Evolutionary conservation across 2,329 filamentous ascomycete genomes (phyloP).

Genomic region (Stenocarpella maydis): DNA sequence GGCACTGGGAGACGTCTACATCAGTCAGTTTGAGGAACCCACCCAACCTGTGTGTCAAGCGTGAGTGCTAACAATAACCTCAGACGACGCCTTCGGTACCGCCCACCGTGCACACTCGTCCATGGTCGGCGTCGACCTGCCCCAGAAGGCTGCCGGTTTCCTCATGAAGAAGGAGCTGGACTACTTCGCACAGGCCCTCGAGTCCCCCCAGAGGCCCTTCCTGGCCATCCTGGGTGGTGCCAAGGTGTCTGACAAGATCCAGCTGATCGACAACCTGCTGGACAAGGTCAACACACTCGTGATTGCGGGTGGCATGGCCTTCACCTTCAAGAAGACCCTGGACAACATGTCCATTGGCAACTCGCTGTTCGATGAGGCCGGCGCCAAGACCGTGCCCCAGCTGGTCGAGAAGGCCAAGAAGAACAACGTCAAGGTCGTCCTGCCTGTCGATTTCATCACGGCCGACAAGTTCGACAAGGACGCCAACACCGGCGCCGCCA

Average conservation of each 20-base stretch:
- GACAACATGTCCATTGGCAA: conserved; percentile 88
- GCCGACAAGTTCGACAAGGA: conserved; percentile 93
- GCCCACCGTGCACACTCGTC: conserved; percentile 98
- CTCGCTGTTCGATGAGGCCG: conserved; percentile 92
- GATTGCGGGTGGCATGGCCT: conserved; percentile 97
- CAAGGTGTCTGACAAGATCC: conserved; percentile 99
- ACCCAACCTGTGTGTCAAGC: background rate
- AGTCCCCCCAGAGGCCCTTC: conserved; percentile 93
- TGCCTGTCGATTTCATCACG: conserved; percentile 94
- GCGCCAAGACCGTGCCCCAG: conserved; percentile 87
- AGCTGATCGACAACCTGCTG: conserved; percentile 98
- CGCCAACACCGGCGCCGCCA: conserved; percentile 81
- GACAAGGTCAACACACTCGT: conserved; percentile 97
- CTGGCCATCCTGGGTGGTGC: conserved; percentile 97
- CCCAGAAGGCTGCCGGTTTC: conserved; percentile 97
- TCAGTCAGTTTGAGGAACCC: conserved; percentile 73
- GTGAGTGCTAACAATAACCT: conserved; percentile 38
- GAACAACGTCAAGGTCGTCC: conserved; percentile 93
- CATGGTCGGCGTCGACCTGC: conserved; percentile 96
- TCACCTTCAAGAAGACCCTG: conserved; percentile 99
- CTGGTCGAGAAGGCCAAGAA: conserved; percentile 96
- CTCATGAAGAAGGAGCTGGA: conserved; percentile 99
- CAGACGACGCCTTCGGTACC: conserved; percentile 97
- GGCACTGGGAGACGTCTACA: conserved; percentile 91
- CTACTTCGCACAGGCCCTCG: conserved; percentile 97